These are phyloP conservation scores for Nematodospora anomalae DNA, from an alignment of 1,139 yeast genomes.

Conservation along the genomic window DNA sequence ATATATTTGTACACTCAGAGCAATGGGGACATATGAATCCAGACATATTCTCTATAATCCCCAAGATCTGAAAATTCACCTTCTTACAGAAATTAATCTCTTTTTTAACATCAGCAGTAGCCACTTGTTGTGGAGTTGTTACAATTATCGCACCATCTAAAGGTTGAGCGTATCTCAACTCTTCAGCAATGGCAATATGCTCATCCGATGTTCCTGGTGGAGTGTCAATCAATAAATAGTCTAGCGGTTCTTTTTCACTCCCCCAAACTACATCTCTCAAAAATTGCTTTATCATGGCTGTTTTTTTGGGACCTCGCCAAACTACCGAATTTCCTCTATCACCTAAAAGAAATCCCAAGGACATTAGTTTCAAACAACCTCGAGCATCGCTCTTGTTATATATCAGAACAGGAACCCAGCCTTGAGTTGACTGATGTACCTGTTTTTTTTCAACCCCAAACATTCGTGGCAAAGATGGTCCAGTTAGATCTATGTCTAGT, in stretches of 20 bases:
- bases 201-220: slow-evolving; percentile 99
- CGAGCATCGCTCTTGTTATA: slow-evolving; percentile 27
- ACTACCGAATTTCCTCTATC: slow-evolving; percentile 89
- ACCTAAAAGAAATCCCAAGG: slow-evolving; percentile 84
- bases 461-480: slow-evolving; percentile 96
- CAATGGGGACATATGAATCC: slow-evolving; percentile 70
- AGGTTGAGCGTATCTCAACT: slow-evolving; percentile 57
- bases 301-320: slow-evolving; percentile 98
- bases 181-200: slow-evolving; percentile 95
- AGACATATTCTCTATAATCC: slow-evolving; percentile 50
- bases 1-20: slow-evolving; percentile 86
- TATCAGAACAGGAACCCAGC: slow-evolving; percentile 87
- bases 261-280: slow-evolving; percentile 93
- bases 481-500: slow-evolving; percentile 91
- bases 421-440: slow-evolving; percentile 77
- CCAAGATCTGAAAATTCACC: slow-evolving; percentile 44
- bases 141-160: slow-evolving; percentile 50
- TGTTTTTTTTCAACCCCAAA: slow-evolving; percentile 83
- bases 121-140: slow-evolving; percentile 54
- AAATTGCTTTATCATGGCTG: slow-evolving; percentile 96
- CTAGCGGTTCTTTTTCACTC: slow-evolving; percentile 49
- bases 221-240: slow-evolving; percentile 87
- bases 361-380: slow-evolving; percentile 64
- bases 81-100: slow-evolving; percentile 49
- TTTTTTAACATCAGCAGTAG: slow-evolving; percentile 54